phyloP scores from a whole-genome alignment of 345 rosid species.

The Lepidium africanum region DNA sequence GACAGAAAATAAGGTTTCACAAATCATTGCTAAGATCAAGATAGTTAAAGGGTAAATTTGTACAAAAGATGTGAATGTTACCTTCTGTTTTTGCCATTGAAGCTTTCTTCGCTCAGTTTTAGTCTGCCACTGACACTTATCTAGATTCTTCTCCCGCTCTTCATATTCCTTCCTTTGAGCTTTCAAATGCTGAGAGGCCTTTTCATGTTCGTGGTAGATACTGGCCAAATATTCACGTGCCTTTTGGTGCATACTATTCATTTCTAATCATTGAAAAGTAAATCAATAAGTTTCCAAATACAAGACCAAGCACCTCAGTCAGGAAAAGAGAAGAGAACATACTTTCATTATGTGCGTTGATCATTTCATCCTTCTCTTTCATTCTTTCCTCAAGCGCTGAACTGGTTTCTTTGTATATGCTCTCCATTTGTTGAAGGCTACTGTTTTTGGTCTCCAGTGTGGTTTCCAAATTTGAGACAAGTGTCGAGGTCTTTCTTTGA shows the following conservation, averaged over 20 bases:
- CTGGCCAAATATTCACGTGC: slow-evolving; percentile 37
- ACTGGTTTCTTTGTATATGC: slow-evolving; percentile 34
- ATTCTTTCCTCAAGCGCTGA: slow-evolving; percentile 19
- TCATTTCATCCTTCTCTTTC: slow-evolving; percentile 47
- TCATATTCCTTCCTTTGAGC: slow-evolving; percentile 35
- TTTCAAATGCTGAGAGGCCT: slow-evolving; percentile 26
- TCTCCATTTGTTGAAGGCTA: slow-evolving; percentile 42
- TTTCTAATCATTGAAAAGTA: slow-evolving; percentile 25
- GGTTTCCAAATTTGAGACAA: slow-evolving; percentile 37
- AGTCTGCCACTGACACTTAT: slow-evolving; percentile 37
- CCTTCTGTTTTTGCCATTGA: slow-evolving; percentile 43
- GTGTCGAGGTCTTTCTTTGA: slow-evolving; percentile 28
- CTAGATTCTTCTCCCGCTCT: slow-evolving; percentile 41
- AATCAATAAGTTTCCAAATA: background rate
- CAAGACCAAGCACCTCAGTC: background rate
- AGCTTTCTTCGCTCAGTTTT: slow-evolving; percentile 49
- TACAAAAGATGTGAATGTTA: slow-evolving; percentile 16
- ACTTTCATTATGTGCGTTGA: slow-evolving; percentile 52
- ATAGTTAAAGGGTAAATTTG: background rate
- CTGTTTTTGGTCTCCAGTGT: slow-evolving; percentile 40
- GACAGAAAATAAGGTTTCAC: background rate
- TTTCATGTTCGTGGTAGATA: slow-evolving; percentile 44
- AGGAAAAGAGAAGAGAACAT: background rate
- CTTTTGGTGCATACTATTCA: slow-evolving; percentile 37
- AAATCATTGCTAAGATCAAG: background rate